Evolutionary conservation across 768 basidiomycete species (phyloP).

Genomic region (Amanita muscaria): DNA sequence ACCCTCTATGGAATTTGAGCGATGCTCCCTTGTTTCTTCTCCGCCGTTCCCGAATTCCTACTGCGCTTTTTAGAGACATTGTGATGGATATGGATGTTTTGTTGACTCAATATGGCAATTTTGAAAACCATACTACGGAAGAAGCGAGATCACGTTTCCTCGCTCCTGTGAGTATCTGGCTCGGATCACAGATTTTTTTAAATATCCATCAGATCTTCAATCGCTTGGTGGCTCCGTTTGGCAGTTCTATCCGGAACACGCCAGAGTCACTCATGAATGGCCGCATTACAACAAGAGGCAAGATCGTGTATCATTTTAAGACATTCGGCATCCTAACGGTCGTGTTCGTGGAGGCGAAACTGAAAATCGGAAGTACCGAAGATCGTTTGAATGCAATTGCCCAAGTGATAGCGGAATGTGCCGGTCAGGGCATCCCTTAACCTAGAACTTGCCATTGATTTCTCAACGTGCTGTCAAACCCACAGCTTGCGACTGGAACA

Average conservation of each 20-base stretch:
- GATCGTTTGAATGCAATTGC: conserved; percentile 8
- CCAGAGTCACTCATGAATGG: conserved; percentile 14
- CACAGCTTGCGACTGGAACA: not conserved
- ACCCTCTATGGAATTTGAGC: conserved; percentile 9
- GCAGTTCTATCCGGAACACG: conserved; percentile 14
- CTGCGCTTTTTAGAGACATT: conserved; percentile 16
- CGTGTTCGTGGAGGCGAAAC: conserved; percentile 16
- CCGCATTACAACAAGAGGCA: conserved; percentile 1
- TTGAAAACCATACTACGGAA: conserved; percentile 13
- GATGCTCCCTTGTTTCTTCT: conserved; percentile 15
- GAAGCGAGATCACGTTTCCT: conserved; percentile 17
- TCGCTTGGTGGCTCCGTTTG: conserved; percentile 13
- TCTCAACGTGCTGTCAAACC: not conserved
- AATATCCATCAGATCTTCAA: conserved; percentile 17
- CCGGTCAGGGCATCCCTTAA: conserved; percentile 10
- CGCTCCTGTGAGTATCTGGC: conserved; percentile 12
- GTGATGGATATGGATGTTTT: conserved; percentile 15
- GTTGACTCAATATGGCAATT: conserved; percentile 15
- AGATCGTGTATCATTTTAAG: conserved; percentile 16
- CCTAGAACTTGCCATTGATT: not conserved
- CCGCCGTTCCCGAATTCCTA: conserved; percentile 18
- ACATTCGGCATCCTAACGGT: conserved; percentile 13
- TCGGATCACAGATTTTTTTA: conserved; percentile 10
- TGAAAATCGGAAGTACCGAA: conserved; percentile 10
- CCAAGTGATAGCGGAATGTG: conserved; percentile 13